Evolutionary conservation across 2,329 filamentous ascomycete species (phyloP), one percentile per base, ranked within the genome.

Genomic region (Teratosphaeria nubilosa): DNA sequence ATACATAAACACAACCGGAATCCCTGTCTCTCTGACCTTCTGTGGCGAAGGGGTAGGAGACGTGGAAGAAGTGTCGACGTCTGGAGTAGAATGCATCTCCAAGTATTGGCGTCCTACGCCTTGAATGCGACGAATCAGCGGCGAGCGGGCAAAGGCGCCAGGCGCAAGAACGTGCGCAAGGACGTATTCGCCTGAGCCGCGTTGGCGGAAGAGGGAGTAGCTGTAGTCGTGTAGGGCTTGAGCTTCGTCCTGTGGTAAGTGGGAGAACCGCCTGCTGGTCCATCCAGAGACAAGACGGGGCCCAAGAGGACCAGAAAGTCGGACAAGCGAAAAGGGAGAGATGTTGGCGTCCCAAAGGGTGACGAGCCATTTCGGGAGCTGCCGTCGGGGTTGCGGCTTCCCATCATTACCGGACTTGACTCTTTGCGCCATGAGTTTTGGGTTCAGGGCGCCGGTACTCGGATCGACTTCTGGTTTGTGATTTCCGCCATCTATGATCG

Each of bases 331-430:
- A 73, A 99, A 99, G 6, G 94, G 94, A 0, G 91, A 96, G 63
- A 97, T 84, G 70, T 99, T 99, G 65, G 91, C 88, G 65, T 99
- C 94, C 94, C 94, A 99, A 4, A 99, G 83, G 76, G 91, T 96
- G 58, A 86, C 85, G 22, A 97, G 78, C 91, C 92, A 96, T 72
- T 86, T 85, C 0, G 91, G 90, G 2, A 94, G 73, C 1, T 85
- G 86, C 14, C 80, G 77, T 22, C 80, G 76, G 0, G 83, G 81
- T 0, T 81, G 73, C n/a, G 75, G 67, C 74, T 75, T 66, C 63
- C 66, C 66, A 41, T 69, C 66, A n/a, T 22, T 48, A 1, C 41
- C 41, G 7, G 41, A 24, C n/a, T 48, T 48, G n/a, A 48, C 41
- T 48, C 41, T 48, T 24, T 22, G 41, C 10, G 31, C 51, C 31